Percentiles rank a stretch among this genome's conserved stretches.
phyloP scores from a whole-genome alignment of 306 rosid genomes.

The Castanea sativa region DNA sequence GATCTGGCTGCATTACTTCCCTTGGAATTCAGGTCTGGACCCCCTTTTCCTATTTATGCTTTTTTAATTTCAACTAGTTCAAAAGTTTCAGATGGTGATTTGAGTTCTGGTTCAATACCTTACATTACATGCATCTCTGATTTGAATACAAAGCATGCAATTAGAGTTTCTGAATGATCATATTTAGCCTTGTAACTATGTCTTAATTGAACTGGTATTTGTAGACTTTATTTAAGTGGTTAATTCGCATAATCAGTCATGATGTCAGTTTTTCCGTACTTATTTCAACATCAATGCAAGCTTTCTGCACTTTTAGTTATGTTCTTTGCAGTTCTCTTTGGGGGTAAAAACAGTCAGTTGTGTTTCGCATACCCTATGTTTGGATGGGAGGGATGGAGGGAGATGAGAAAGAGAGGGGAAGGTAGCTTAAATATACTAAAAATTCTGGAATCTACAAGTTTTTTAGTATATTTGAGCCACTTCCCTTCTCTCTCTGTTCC shows the following conservation, averaged over 20 bases:
- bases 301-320: constrained; percentile 13
- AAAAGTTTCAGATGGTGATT: constrained; percentile 21
- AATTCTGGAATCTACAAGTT: too few relatives aligned
- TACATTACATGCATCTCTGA: constrained; percentile 24
- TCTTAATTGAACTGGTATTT: neutral
- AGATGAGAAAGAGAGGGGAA: too few relatives aligned
- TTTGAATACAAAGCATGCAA: neutral
- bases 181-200: neutral
- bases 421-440: too few relatives aligned
- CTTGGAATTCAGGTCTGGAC: constrained; percentile 39
- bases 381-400: too few relatives aligned
- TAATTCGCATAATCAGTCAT: constrained; percentile 24
- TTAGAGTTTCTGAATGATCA: neutral
- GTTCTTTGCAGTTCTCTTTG: constrained; percentile 14
- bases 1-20: constrained; percentile 50
- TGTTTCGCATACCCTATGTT: neutral
- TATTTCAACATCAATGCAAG: constrained; percentile 22
- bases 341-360: neutral
- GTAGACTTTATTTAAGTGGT: neutral
- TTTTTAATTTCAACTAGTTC: constrained; percentile 8
- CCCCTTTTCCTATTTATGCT: neutral
- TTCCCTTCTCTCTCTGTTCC: too few relatives aligned
- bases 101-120: constrained; percentile 24
- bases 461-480: too few relatives aligned
- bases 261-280: constrained; percentile 6